Evolutionary conservation across 2,329 filamentous ascomycete species (phyloP).

Genomic region (Fusarium sp.): DNA sequence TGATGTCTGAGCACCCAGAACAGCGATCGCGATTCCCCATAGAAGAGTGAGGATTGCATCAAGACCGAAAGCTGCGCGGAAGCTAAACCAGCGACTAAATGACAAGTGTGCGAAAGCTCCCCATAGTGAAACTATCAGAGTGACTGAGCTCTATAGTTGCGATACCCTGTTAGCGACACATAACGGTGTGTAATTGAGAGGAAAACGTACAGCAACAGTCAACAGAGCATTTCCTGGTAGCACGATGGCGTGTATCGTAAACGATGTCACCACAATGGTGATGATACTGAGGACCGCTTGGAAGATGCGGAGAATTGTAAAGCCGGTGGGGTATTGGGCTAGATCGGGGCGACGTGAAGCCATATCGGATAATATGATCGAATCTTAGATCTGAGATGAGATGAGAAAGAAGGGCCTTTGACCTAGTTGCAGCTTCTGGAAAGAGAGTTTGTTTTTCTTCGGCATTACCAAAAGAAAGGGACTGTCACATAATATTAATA

Average conservation of each 20-base stretch:
- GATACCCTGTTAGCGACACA: not conserved
- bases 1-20: conserved; percentile 53
- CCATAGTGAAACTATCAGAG: conserved; percentile 60
- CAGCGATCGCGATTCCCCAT: conserved; percentile 61
- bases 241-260: conserved; percentile 51
- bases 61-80: conserved; percentile 63
- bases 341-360: conserved; percentile 36
- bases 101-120: conserved; percentile 57
- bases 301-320: conserved; percentile 57
- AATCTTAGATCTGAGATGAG: no score
- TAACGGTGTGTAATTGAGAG: not conserved
- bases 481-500: not conserved
- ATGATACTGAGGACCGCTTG: conserved; percentile 60
- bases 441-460: not conserved
- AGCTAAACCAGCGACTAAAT: conserved; percentile 60
- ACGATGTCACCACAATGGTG: conserved; percentile 60
- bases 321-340: conserved; percentile 57
- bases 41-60: conserved; percentile 64
- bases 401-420: not conserved
- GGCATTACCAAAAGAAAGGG: not conserved
- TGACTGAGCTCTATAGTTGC: conserved; percentile 53
- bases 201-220: conserved; percentile 53
- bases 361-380: not conserved
- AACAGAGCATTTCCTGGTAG: conserved; percentile 52
- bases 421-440: not conserved